phyloP scores from a whole-genome alignment of 2,329 filamentous ascomycete species.

The Fusarium oxysporum region DNA sequence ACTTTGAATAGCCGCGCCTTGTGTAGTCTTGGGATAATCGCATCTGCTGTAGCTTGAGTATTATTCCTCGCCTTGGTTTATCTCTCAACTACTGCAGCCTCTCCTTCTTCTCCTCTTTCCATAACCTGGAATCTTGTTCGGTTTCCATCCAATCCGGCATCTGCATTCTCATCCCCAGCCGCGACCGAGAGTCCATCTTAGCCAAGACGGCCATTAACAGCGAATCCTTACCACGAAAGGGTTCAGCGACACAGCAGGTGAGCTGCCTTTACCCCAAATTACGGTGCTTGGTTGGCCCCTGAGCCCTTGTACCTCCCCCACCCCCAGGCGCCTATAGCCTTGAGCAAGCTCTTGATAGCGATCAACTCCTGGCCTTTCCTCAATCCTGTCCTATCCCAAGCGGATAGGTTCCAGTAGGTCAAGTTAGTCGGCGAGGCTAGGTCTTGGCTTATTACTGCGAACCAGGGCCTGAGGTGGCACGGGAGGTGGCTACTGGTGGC shows the following conservation, averaged over 20 bases:
- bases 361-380: constrained; percentile 15
- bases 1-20: constrained; percentile 12
- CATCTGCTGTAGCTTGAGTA: constrained; percentile 1
- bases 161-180: constrained; percentile 32
- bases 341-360: constrained; percentile 9
- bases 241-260: constrained; percentile 21
- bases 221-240: constrained; percentile 26
- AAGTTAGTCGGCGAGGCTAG: constrained; percentile 36
- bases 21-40: not conserved
- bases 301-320: constrained; percentile 32
- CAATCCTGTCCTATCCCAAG: constrained; percentile 6
- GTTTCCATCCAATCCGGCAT: constrained; percentile 18
- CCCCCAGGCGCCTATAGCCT: constrained; percentile 30
- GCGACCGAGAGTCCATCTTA: constrained; percentile 30
- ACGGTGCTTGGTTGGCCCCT: constrained; percentile 31
- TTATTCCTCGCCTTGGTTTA: not conserved
- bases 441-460: constrained; percentile 37
- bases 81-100: not conserved
- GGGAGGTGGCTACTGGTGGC: constrained; percentile 40
- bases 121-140: not conserved
- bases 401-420: constrained; percentile 9
- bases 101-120: not conserved
- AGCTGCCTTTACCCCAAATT: constrained; percentile 29
- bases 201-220: constrained; percentile 14
- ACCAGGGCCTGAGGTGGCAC: constrained; percentile 38